Base-by-base conservation (phyloP, 495 filamentous ascomycete species). In the Pseudoneurospora amorphoporcata region DNA sequence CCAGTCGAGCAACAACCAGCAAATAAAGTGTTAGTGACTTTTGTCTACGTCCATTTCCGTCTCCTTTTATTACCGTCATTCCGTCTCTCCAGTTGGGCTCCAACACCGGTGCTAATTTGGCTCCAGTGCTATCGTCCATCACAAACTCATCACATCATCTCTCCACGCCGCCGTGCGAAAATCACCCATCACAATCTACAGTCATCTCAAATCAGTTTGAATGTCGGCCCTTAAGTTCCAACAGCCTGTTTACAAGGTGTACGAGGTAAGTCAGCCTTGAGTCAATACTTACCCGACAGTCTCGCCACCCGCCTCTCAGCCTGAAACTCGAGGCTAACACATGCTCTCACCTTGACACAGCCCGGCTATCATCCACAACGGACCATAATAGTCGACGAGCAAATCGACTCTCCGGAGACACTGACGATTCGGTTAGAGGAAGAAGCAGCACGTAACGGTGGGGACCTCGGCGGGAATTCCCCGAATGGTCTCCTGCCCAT, bases 401-500 rank as follows among this genome's bases (percentile, higher is more conserved):
- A 83, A 75, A 78, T 84, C 39, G 84, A 85, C 74, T 84, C 83
- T 19, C 84, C 84, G 19, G 84, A 86, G 73, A 85, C 84, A 68
- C 76, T 84, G 68, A 85, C 83, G 19, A 82, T 86, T 19, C 80
- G 83, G 47, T 79, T 85, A 73, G 83, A 84, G 74, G 84, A 84
- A 70, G 84, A 83, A 71, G 84, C 84, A 10, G 83, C 80, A 65
- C 78, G 80, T 79, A 81, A 79, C 82, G 83, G 84, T 76, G 83
- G 83, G 78, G 82, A 78, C 81, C 83, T 83, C 75, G 77, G 77
- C 77, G 83, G 82, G 81, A 82, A 81, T 73, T 83, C 83, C 79
- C 83, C 83, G 73, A 81, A 82, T 76, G 83, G 84, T 83, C 84
- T 86, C 81, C 83, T 85, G 73, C 81, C 81, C 73, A 86, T 84